Evolutionary conservation across 345 rosid species (phyloP).

Genomic region (Arabis hirsuta): DNA sequence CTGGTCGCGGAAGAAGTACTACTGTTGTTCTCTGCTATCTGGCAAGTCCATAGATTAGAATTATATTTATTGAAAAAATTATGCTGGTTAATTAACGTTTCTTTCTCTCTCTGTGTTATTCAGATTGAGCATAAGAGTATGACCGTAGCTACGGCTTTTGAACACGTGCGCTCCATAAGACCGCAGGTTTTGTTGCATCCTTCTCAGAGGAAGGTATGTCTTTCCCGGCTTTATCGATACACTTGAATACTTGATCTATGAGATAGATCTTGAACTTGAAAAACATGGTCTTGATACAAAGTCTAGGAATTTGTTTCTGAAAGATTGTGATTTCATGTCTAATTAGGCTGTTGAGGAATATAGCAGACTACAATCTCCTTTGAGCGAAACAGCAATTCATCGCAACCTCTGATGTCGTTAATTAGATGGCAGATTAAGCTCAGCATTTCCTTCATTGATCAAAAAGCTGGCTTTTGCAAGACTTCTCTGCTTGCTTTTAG

Average conservation of each 20-base stretch:
- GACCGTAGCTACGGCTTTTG: slow-evolving; percentile 63
- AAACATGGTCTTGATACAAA: slow-evolving; percentile 17
- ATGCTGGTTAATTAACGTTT: neutral
- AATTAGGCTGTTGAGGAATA: slow-evolving; percentile 36
- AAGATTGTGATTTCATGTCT: slow-evolving; percentile 2
- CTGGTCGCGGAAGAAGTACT: slow-evolving; percentile 95
- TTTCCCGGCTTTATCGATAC: neutral
- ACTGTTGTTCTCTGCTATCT: slow-evolving; percentile 88
- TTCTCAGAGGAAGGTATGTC: slow-evolving; percentile 60
- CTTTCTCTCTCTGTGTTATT: neutral
- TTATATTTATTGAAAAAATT: neutral
- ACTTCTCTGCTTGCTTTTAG: slow-evolving; percentile 29
- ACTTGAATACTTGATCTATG: neutral
- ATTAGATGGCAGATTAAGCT: slow-evolving; percentile 13
- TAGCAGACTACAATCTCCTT: slow-evolving; percentile 20
- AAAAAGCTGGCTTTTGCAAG: slow-evolving; percentile 19
- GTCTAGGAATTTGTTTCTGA: slow-evolving; percentile 24
- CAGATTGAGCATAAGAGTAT: slow-evolving; percentile 62
- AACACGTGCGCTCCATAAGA: slow-evolving; percentile 62
- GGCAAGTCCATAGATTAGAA: slow-evolving; percentile 43
- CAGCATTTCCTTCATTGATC: neutral
- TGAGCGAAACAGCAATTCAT: neutral
- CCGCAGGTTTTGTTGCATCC: slow-evolving; percentile 65
- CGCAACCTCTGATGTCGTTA: slow-evolving; percentile 9
- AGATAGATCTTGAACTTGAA: neutral